A percentile compares a stretch with the other conserved stretches of the same genome.
These are phyloP conservation scores for Mortierella sp. DNA, from an alignment of 371 early-diverging fungal genomes.

Conservation along the genomic window DNA sequence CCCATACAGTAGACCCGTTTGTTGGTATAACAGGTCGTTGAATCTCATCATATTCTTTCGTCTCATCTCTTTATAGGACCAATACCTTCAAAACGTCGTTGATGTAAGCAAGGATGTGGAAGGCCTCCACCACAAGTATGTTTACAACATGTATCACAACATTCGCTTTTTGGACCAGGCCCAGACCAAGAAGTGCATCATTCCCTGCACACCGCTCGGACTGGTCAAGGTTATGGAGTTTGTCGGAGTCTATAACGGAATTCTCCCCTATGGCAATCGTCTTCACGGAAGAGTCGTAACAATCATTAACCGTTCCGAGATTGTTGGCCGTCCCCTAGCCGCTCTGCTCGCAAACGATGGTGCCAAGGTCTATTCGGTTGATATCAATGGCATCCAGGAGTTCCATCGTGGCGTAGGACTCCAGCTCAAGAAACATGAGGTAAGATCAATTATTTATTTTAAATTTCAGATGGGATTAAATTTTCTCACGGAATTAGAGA, in stretches of 20 bases:
- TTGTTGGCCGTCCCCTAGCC: constrained; percentile 98
- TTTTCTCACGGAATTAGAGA: constrained; percentile 4
- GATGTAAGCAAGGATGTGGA: constrained; percentile 94
- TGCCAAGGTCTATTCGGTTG: constrained; percentile 95
- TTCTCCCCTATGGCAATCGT: constrained; percentile 93
- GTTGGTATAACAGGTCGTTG: not conserved
- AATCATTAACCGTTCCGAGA: constrained; percentile 95
- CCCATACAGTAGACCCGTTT: not conserved
- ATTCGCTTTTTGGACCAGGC: constrained; percentile 88
- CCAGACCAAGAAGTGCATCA: constrained; percentile 90
- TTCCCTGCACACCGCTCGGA: constrained; percentile 97
- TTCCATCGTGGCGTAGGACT: constrained; percentile 90
- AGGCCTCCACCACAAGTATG: constrained; percentile 93
- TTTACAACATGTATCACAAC: constrained; percentile 96
- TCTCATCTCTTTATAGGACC: constrained; percentile 70
- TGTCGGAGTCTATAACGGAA: constrained; percentile 92
- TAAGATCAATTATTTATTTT: constrained; percentile 28
- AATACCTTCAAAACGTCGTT: constrained; percentile 93
- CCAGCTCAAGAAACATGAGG: constrained; percentile 82
- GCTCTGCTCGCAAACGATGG: constrained; percentile 98
- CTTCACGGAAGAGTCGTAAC: constrained; percentile 95
- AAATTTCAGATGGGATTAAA: not conserved
- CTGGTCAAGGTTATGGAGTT: constrained; percentile 95
- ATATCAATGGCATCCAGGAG: constrained; percentile 89
- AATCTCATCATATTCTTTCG: not conserved